Percentiles rank a stretch among this genome's conserved stretches.
These are phyloP conservation scores for Magnusiomyces ingens DNA, from an alignment of 1,139 yeast species.

Conservation along the genomic window DNA sequence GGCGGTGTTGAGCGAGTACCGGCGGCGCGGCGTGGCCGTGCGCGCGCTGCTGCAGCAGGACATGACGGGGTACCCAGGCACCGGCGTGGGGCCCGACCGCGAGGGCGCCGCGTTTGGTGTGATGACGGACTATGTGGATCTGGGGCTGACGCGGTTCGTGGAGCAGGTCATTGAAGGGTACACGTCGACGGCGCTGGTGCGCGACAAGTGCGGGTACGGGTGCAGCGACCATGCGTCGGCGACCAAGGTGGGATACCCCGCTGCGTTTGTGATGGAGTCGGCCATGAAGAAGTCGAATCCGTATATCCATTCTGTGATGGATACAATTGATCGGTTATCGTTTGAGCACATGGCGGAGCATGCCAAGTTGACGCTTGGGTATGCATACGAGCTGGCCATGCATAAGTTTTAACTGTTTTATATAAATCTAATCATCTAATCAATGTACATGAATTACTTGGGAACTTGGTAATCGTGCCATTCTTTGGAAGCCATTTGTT, in stretches of 20 bases:
- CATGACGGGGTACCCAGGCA: slow-evolving; percentile 81
- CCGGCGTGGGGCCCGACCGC: slow-evolving; percentile 47
- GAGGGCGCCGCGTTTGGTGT: slow-evolving; percentile 65
- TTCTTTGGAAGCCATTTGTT: slow-evolving; percentile 90
- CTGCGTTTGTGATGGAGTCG: slow-evolving; percentile 75
- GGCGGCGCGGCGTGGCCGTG: slow-evolving; percentile 41
- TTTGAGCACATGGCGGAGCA: slow-evolving; percentile 75
- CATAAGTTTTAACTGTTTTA: slow-evolving; percentile 24
- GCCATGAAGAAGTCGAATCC: slow-evolving; percentile 57
- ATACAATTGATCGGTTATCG: slow-evolving; percentile 74
- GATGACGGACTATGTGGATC: slow-evolving; percentile 49
- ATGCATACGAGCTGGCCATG: slow-evolving; percentile 56
- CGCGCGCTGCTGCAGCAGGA: slow-evolving; percentile 89
- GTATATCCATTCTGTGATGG: slow-evolving; percentile 69
- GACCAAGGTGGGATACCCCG: slow-evolving; percentile 71
- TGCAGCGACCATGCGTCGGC: slow-evolving; percentile 94
- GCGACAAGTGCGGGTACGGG: slow-evolving; percentile 82
- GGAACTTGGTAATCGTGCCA: slow-evolving; percentile 42
- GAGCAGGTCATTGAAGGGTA: slow-evolving; percentile 10
- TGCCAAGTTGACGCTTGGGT: slow-evolving; percentile 65
- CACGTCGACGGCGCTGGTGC: slow-evolving; percentile 52
- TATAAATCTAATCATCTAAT: too few species aligned
- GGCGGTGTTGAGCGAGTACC: slow-evolving; percentile 61
- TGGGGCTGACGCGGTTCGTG: slow-evolving; percentile 10
- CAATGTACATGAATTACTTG: background rate